phyloP scores from a whole-genome alignment of 768 basidiomycete species.

The Xanthoconium stramineum region DNA sequence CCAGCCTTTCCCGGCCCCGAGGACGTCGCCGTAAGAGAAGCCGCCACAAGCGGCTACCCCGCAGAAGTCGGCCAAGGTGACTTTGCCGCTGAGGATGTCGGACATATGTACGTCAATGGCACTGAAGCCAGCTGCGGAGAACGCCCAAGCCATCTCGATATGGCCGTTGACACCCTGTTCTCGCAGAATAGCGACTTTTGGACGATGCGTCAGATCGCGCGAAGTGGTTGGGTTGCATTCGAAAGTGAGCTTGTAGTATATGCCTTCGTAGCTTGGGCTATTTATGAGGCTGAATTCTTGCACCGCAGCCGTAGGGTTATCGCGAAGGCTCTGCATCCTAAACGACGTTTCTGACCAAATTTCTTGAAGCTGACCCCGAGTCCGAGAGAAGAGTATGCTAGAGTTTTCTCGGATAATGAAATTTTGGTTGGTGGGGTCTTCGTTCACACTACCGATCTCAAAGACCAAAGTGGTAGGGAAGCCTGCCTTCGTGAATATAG shows the following conservation, averaged over 20 bases:
- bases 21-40: constrained; percentile 97
- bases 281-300: constrained; percentile 82
- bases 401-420: constrained; percentile 58
- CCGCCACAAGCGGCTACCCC: constrained; percentile 97
- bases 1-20: constrained; percentile 98
- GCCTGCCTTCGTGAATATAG: constrained; percentile 62
- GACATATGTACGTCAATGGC: constrained; percentile 98
- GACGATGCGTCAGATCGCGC: constrained; percentile 49
- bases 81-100: constrained; percentile 76
- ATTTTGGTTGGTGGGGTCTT: constrained; percentile 51
- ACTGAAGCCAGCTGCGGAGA: constrained; percentile 90
- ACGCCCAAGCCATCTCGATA: constrained; percentile 98
- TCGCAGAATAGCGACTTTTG: constrained; percentile 90
- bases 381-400: constrained; percentile 56
- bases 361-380: constrained; percentile 70
- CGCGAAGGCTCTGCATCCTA: constrained; percentile 86
- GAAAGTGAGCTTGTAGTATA: constrained; percentile 78
- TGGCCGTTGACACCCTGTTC: constrained; percentile 99
- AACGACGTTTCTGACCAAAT: constrained; percentile 95
- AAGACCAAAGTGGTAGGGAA: constrained; percentile 80
- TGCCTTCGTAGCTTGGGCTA: constrained; percentile 52
- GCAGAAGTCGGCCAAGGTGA: constrained; percentile 65
- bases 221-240: constrained; percentile 31
- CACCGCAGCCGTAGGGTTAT: constrained; percentile 70
- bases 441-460: constrained; percentile 66